Conservation (phyloP, 139 green algal species). For the Picochlorum sp. region DNA sequence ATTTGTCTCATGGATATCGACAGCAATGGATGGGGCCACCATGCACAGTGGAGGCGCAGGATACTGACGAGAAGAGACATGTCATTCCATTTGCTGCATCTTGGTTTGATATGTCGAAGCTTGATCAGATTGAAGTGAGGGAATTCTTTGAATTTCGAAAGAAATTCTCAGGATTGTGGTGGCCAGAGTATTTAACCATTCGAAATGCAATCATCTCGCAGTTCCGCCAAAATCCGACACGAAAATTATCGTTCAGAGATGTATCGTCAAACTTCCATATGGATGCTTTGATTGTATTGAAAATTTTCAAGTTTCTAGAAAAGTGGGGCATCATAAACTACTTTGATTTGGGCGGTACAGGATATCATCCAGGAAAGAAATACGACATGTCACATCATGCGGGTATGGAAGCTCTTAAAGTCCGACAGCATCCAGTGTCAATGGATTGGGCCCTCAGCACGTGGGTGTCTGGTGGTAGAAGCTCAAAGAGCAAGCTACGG, state of each 20-base stretch:
- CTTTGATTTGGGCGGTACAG: background rate
- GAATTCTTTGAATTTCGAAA: constrained; percentile 50
- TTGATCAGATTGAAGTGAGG: constrained; percentile 52
- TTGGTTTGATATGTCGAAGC: constrained; percentile 65
- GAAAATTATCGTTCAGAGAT: constrained; percentile 55
- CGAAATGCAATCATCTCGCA: constrained; percentile 65
- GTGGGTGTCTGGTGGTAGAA: constrained; percentile 1
- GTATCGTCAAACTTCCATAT: constrained; percentile 34
- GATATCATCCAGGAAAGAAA: background rate
- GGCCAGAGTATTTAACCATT: constrained; percentile 48
- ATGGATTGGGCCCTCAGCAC: background rate
- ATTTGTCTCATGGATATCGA: constrained; percentile 33
- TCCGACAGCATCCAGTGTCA: background rate
- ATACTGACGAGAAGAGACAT: constrained; percentile 15
- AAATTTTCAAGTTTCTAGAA: constrained; percentile 69
- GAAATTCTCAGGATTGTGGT: background rate
- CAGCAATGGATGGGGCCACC: constrained; percentile 4
- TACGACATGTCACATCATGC: background rate
- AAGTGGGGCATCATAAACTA: constrained; percentile 88
- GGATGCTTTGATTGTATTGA: constrained; percentile 53
- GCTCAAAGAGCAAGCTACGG: background rate
- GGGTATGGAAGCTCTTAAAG: background rate
- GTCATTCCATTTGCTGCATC: constrained; percentile 45
- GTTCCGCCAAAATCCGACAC: constrained; percentile 33
- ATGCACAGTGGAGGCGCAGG: background rate